Percentiles rank a stretch among this genome's conserved stretches.
phyloP scores from a whole-genome alignment of 2,329 filamentous ascomycete genomes.

The Botryotinia narcissicola region DNA sequence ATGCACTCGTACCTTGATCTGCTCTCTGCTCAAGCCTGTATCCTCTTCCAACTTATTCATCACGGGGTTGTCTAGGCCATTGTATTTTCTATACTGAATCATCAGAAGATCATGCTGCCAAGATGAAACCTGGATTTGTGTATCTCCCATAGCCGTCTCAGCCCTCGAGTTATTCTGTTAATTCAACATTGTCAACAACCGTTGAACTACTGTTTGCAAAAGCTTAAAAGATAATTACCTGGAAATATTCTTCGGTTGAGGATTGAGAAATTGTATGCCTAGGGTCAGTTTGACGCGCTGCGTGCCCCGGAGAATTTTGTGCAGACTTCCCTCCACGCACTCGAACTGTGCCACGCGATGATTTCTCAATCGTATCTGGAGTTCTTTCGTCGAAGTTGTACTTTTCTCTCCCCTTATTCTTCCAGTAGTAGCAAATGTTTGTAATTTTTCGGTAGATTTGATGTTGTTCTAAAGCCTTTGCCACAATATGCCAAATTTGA shows the following conservation, averaged over 20 bases:
- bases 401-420: constrained; percentile 5
- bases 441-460: not conserved
- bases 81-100: not conserved
- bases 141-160: not conserved
- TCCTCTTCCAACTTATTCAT: not conserved
- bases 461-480: not conserved
- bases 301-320: not conserved
- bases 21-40: not conserved
- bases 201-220: not conserved
- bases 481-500: constrained; percentile 1
- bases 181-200: not conserved
- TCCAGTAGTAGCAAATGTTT: constrained; percentile 7
- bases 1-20: not conserved
- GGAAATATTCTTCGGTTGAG: not conserved
- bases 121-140: not conserved
- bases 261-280: not conserved
- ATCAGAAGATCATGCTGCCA: not conserved
- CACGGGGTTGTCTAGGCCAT: not conserved
- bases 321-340: not conserved
- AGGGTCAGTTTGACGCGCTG: too few relatives aligned
- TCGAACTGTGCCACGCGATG: too few relatives aligned
- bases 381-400: constrained; percentile 3
- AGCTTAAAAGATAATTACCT: not conserved
- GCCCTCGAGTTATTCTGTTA: not conserved
- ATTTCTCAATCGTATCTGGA: not conserved